Evolutionary conservation across 768 basidiomycete species (phyloP), one percentile per base, ranked within the genome.

Genomic region (Mycena indigotica): DNA sequence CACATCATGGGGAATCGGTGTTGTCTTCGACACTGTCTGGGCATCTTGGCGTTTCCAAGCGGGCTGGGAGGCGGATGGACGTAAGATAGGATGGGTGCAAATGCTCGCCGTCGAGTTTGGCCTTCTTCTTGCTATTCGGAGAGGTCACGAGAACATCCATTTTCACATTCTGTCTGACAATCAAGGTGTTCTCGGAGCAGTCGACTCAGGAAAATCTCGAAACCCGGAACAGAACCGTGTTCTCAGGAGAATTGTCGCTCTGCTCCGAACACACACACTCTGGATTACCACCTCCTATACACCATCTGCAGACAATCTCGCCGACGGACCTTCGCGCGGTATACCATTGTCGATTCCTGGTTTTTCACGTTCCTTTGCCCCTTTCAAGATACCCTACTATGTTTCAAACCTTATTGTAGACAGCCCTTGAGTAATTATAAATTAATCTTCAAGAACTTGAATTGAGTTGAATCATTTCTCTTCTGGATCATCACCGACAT

Each of bases 71-170:
- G 25, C 55, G 1, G 60, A 70, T 5, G 67, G 64, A 1, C 56
- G 69, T 0, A 62, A 73, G 21, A 75, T 76, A 6, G 74, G 73
- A 0, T 79, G 77, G 77, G n/a, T n/a, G n/a, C n/a, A n/a, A n/a
- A n/a, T n/a, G n/a, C n/a, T n/a, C n/a, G n/a, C n/a, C n/a, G n/a
- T 76, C 72, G 1, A 78, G 54, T 54, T 78, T 0, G 75, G 73
- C 2, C 23, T 75, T 0, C 59, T 63, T 8, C 64, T 72, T 0
- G 49, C 73, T 4, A 55, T 73, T 8, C 54, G 67, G 0, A 32
- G 55, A 0, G 63, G 66, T 4, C 61, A 65, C 16, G 26, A 16
- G 0, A 52, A 72, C 21, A 59, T 60, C 6, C 71, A 76, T 19
- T 28, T 73, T 1, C 3, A 48, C 1, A 53, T 75, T 2, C 62